These are phyloP conservation scores for Pythium angustatum DNA, from an alignment of 352 stramenopile genomes.

Conservation along the genomic window DNA sequence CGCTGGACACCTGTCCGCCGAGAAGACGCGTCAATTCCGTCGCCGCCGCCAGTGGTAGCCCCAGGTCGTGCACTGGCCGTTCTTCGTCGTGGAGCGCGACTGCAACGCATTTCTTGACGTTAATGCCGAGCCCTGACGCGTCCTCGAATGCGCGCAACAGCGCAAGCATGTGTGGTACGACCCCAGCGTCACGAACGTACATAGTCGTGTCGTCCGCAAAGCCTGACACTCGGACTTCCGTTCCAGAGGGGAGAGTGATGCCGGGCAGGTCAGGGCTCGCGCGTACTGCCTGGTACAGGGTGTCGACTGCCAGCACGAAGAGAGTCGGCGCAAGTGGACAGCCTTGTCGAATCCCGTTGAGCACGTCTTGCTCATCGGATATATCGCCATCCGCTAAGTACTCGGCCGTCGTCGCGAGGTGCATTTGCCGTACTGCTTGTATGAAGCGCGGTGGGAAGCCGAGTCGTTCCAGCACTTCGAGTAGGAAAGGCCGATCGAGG, in stretches of 20 bases:
- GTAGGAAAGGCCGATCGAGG: slow-evolving; percentile 1
- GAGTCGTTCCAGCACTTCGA: not conserved
- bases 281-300: not conserved
- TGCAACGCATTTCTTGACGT: not conserved
- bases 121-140: not conserved
- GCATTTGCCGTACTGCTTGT: not conserved
- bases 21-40: not conserved
- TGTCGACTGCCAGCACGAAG: not conserved
- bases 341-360: slow-evolving; percentile 11
- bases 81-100: not conserved
- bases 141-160: not conserved
- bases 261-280: not conserved
- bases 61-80: not conserved
- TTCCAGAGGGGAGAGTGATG: not conserved
- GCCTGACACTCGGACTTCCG: not conserved
- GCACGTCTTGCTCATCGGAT: not conserved
- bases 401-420: not conserved
- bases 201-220: slow-evolving; percentile 15
- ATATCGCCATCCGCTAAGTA: not conserved
- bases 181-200: too few species aligned
- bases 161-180: too few species aligned
- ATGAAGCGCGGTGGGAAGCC: not conserved
- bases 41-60: not conserved
- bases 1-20: not conserved
- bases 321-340: not conserved